Base-by-base conservation (phyloP, 257 asterid genomes). In the Craterostigma plantagineum region DNA sequence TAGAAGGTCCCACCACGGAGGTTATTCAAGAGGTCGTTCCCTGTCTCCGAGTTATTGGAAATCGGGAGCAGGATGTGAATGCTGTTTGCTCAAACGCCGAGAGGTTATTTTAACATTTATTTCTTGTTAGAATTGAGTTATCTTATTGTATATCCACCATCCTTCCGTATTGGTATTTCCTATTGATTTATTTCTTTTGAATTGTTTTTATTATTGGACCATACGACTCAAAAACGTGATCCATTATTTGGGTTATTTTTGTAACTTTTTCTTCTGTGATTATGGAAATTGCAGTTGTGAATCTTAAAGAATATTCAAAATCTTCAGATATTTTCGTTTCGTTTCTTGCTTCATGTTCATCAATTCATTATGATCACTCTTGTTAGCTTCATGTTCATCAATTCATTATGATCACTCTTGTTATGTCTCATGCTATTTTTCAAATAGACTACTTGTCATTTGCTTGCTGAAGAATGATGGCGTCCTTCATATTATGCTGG, bases 401-500 rank as follows among this genome's bases (percentile, higher is more conserved):
- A 8, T 40, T 40, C 16, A 14, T 11, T 14, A 40, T 40, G 13
- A 12, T 7, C 17, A 16, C 10, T 1, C 9, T 1, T 18, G 17
- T 15, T 15, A 9, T 43, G 30, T 23, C 30, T 23, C 30, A 23
- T 16, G 33, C 13, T 43, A 36, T 43, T 42, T 43, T 58, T n/a
- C 51, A 40, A 45, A 61, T 72, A 87, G 98, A 59, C 68, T 90
- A 46, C 76, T 90, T 56, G 70, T 70, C 41, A 66, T 74, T 45
- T 75, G 87, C 68, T 71, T 90, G 66, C 70, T 83, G 50, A 91
- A 90, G 65, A 72, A 70, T 59, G 73, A 75, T 54, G 63, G 81
- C 52, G 69, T 67, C 34, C 49, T 58, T 50, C 72, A 57, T 48
- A 60, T 77, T 56, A 57, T 63, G 38, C 62, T 65, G 63, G 94